phyloP scores from a whole-genome alignment of 2,329 filamentous ascomycete genomes.

The Penicillium palitans region DNA sequence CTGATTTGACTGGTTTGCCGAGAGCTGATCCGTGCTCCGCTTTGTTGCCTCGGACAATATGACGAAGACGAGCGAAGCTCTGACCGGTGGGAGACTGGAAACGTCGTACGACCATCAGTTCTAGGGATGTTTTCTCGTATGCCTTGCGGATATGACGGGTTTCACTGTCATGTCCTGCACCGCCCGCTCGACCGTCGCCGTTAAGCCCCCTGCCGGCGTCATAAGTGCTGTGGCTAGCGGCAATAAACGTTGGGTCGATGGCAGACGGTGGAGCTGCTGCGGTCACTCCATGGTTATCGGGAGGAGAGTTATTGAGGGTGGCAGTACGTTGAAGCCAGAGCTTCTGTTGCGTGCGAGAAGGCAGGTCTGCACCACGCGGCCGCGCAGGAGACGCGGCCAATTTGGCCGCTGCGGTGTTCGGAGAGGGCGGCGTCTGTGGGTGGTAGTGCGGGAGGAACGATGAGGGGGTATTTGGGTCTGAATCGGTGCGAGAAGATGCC shows the following conservation, averaged over 20 bases:
- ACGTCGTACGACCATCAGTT: slow-evolving; percentile 47
- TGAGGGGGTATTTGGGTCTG: slow-evolving; percentile 48
- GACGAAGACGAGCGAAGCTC: slow-evolving; percentile 43
- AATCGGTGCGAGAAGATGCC: slow-evolving; percentile 41
- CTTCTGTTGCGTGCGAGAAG: slow-evolving; percentile 51
- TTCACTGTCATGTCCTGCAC: slow-evolving; percentile 36
- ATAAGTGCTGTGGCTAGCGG: slow-evolving; percentile 31
- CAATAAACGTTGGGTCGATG: slow-evolving; percentile 38
- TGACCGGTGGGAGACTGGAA: slow-evolving; percentile 48
- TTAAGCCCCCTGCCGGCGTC: slow-evolving; percentile 34
- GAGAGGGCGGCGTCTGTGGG: slow-evolving; percentile 48
- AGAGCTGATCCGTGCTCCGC: slow-evolving; percentile 24
- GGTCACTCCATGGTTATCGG: slow-evolving; percentile 39
- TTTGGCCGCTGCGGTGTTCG: slow-evolving; percentile 33
- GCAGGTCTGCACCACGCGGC: slow-evolving; percentile 39
- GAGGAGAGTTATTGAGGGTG: slow-evolving; percentile 46
- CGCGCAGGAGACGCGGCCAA: slow-evolving; percentile 36
- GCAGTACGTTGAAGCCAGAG: slow-evolving; percentile 51
- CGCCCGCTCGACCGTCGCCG: slow-evolving; percentile 30
- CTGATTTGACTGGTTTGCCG: slow-evolving; percentile 37
- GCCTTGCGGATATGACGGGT: slow-evolving; percentile 43
- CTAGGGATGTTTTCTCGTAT: slow-evolving; percentile 47
- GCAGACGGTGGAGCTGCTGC: slow-evolving; percentile 35
- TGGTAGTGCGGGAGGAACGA: slow-evolving; percentile 51
- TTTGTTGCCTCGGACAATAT: slow-evolving; percentile 27